Evolutionary conservation across 2,329 filamentous ascomycete genomes (phyloP).

Genomic region (Fusarium irregulare): DNA sequence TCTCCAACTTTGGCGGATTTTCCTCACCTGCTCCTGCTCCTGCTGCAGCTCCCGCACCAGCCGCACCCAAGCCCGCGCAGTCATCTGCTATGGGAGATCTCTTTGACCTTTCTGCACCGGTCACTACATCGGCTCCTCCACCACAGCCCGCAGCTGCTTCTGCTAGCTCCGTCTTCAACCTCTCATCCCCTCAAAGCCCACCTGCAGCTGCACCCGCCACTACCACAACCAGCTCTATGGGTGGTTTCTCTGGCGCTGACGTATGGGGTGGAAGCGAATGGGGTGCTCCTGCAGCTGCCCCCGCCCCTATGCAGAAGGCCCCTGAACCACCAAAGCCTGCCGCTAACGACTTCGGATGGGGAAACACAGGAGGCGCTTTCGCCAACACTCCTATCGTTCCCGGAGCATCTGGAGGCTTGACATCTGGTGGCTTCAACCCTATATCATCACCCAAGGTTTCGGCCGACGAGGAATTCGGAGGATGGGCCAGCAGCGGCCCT

Average conservation of each 20-base stretch:
- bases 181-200: conserved; percentile 68
- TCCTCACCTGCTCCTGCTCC: conserved; percentile 58
- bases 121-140: conserved; percentile 57
- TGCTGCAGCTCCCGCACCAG: conserved; percentile 48
- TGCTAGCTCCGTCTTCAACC: conserved; percentile 81
- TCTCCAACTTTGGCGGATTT: conserved; percentile 73
- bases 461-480: conserved; percentile 94
- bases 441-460: conserved; percentile 72
- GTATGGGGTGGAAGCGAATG: conserved; percentile 92
- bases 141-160: conserved; percentile 57
- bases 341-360: conserved; percentile 72
- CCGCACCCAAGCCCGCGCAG: conserved; percentile 56
- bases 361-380: conserved; percentile 59
- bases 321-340: conserved; percentile 60
- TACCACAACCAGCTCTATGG: conserved; percentile 54
- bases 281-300: conserved; percentile 70
- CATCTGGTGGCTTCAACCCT: conserved; percentile 69
- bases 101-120: conserved; percentile 77
- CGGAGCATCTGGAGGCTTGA: conserved; percentile 57
- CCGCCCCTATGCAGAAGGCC: conserved; percentile 69
- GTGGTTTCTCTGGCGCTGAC: conserved; percentile 67
- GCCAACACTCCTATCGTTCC: conserved; percentile 70
- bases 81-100: conserved; percentile 79
- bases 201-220: conserved; percentile 57
- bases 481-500: conserved; percentile 82